phyloP scores from a whole-genome alignment of 208 protist species.

The Leishmania martiniquensis region DNA sequence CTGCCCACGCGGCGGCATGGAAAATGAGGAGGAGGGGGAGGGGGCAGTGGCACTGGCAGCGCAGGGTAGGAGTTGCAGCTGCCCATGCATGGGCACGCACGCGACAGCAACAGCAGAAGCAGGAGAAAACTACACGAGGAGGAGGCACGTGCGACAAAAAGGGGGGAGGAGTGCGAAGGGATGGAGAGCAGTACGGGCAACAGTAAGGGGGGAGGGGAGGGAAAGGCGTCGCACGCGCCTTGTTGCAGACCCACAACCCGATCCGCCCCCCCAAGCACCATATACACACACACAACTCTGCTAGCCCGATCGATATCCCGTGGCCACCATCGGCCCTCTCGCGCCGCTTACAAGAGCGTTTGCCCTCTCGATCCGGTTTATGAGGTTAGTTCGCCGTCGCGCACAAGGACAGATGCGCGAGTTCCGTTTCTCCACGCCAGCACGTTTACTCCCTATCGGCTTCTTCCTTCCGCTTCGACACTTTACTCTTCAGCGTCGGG shows the following conservation, averaged over 20 bases:
- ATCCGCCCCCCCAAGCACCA: background rate
- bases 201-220: background rate
- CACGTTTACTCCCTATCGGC: background rate
- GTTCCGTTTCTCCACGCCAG: background rate
- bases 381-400: background rate
- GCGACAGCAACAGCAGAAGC: background rate
- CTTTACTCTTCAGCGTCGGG: slow-evolving; percentile 90
- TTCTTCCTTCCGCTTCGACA: slow-evolving; percentile 34
- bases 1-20: background rate
- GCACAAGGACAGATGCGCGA: background rate
- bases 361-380: background rate
- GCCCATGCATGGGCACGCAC: background rate
- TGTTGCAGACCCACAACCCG: background rate
- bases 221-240: background rate
- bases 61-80: background rate
- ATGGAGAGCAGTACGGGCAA: background rate
- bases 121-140: background rate
- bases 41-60: background rate
- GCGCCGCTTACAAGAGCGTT: too few species aligned
- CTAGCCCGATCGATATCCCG: background rate
- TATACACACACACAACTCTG: background rate
- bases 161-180: background rate
- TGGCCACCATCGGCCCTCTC: background rate
- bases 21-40: background rate
- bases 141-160: background rate